A percentile compares a stretch with the other conserved stretches of the same genome.
These are phyloP conservation scores for Linum trigynum DNA, from an alignment of 345 rosid species.

Conservation along the genomic window DNA sequence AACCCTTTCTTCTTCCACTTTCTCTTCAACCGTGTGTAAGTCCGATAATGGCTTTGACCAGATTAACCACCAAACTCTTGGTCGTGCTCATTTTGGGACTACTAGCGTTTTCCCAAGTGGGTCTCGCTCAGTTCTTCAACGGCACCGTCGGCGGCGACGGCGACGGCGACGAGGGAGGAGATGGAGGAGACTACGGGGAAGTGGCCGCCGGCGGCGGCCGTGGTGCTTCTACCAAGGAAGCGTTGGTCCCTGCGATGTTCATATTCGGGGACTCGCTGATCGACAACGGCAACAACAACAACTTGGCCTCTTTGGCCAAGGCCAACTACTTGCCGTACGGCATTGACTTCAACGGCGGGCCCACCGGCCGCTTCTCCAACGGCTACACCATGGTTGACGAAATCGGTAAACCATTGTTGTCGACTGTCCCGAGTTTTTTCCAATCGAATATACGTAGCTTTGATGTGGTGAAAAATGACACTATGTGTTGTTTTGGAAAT, in stretches of 20 bases:
- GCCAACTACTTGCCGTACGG: slow-evolving; percentile 95
- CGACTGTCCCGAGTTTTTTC: too few species aligned
- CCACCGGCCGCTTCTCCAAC: slow-evolving; percentile 96
- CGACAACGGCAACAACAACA: slow-evolving; percentile 87
- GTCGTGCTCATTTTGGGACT: not conserved
- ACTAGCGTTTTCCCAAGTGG: not conserved
- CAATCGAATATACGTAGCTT: too few species aligned
- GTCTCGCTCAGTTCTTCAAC: not conserved
- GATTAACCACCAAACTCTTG: not conserved
- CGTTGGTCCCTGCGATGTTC: slow-evolving; percentile 80
- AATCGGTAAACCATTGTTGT: slow-evolving; percentile 37
- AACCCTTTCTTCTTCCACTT: not conserved
- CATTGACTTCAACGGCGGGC: slow-evolving; percentile 86
- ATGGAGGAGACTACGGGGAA: not conserved
- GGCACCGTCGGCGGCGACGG: not conserved
- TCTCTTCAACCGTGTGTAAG: not conserved
- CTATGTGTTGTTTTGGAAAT: not conserved
- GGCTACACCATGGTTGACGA: slow-evolving; percentile 93
- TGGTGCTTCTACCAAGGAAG: slow-evolving; percentile 7
- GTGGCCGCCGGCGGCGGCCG: not conserved
- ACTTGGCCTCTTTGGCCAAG: slow-evolving; percentile 76
- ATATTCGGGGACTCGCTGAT: slow-evolving; percentile 90
- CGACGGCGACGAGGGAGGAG: not conserved
- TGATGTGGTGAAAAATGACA: too few species aligned
- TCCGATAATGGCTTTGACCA: not conserved